Conservation (phyloP, 2,329 filamentous ascomycete genomes). For the Fusarium chaquense region DNA sequence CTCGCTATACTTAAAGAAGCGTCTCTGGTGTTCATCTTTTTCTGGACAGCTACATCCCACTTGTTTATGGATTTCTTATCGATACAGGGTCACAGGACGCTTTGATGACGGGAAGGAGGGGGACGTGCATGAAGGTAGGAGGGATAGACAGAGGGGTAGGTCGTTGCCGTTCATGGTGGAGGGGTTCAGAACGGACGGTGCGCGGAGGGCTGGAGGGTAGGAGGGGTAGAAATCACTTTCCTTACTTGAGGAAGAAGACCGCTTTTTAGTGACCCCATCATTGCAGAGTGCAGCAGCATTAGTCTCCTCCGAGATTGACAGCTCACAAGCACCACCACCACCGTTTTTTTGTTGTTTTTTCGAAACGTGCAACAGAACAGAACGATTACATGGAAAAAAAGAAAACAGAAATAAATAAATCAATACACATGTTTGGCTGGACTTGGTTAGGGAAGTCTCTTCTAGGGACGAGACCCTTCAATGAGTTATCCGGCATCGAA, state of each 20-base stretch:
- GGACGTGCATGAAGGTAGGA: constrained; percentile 22
- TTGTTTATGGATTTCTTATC: constrained; percentile 30
- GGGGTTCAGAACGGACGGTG: constrained; percentile 16
- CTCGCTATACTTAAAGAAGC: not conserved
- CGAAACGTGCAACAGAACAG: not conserved
- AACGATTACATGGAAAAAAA: not conserved
- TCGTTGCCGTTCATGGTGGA: constrained; percentile 15
- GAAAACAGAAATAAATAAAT: constrained; percentile 2
- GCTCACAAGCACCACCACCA: constrained; percentile 21
- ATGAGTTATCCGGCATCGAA: not conserved
- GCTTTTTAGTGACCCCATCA: constrained; percentile 8
- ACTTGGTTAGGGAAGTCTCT: not conserved
- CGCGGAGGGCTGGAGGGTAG: not conserved
- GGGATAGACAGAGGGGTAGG: constrained; percentile 29
- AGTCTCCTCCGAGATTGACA: constrained; percentile 19
- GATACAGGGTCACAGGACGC: constrained; percentile 40
- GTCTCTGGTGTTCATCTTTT: constrained; percentile 18
- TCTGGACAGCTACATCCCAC: constrained; percentile 7
- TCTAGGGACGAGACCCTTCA: constrained; percentile 5
- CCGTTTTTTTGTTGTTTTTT: too few species aligned
- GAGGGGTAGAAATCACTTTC: constrained; percentile 6
- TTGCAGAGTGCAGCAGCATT: constrained; percentile 7
- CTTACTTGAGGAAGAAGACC: constrained; percentile 3
- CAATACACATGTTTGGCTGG: not conserved
- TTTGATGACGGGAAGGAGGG: constrained; percentile 40